Evolutionary conservation across 2,329 filamentous ascomycete species (phyloP).

Genomic region (Mycocentrospora acerina): DNA sequence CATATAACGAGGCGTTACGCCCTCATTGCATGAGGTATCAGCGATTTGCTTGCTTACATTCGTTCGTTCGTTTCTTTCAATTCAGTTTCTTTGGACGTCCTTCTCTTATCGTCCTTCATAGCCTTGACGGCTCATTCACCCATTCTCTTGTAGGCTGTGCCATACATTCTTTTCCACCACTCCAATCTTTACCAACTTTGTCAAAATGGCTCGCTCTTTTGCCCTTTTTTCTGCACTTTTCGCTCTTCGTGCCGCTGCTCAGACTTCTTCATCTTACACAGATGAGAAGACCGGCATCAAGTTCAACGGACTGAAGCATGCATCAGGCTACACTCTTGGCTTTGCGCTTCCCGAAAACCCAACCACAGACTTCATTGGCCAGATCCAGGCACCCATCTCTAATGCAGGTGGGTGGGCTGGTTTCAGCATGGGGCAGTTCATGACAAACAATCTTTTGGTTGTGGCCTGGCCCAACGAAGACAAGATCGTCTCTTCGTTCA

Average conservation of each 20-base stretch:
- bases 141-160: constrained; percentile 30
- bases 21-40: constrained; percentile 1
- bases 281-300: constrained; percentile 37
- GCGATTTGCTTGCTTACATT: constrained; percentile 12
- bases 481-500: constrained; percentile 50
- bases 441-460: constrained; percentile 54
- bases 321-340: constrained; percentile 51
- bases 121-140: constrained; percentile 35
- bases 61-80: constrained; percentile 12
- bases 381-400: constrained; percentile 50
- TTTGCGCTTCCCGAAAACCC: constrained; percentile 54
- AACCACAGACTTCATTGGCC: constrained; percentile 56
- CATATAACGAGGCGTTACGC: constrained; percentile 15
- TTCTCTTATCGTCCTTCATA: constrained; percentile 21
- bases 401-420: constrained; percentile 54
- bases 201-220: constrained; percentile 32
- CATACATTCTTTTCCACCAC: constrained; percentile 21
- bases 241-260: constrained; percentile 26
- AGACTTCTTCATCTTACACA: constrained; percentile 28
- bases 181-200: constrained; percentile 5
- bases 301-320: constrained; percentile 34
- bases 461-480: constrained; percentile 56
- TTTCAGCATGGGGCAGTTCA: constrained; percentile 51
- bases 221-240: constrained; percentile 28
- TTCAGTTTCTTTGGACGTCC: constrained; percentile 18